These are phyloP conservation scores for Aspergillus sp. DNA, from an alignment of 2,329 filamentous ascomycete genomes.

Conservation along the genomic window DNA sequence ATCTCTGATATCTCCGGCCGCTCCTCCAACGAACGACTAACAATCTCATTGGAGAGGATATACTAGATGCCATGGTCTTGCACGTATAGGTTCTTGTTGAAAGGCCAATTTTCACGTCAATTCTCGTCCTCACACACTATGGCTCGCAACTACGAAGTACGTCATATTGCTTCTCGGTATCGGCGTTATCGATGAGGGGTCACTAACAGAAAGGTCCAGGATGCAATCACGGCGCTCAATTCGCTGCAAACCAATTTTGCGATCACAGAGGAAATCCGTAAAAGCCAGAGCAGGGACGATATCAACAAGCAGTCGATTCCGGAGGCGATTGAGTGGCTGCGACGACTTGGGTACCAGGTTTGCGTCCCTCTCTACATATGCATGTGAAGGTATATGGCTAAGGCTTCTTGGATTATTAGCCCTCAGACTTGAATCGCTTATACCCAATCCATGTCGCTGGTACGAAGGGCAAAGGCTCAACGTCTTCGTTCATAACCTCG, in stretches of 20 bases:
- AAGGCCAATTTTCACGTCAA: constrained; percentile 16
- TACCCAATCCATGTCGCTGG: constrained; percentile 77
- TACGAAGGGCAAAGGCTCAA: constrained; percentile 90
- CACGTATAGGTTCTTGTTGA: constrained; percentile 10
- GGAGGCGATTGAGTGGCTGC: constrained; percentile 72
- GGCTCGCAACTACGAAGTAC: constrained; percentile 34
- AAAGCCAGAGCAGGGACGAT: constrained; percentile 53
- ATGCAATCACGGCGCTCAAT: constrained; percentile 66
- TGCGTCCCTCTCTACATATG: constrained; percentile 23
- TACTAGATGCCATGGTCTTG: constrained; percentile 24
- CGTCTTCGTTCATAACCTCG: constrained; percentile 72
- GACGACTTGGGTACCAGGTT: constrained; percentile 66
- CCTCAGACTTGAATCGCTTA: constrained; percentile 52
- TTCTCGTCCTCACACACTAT: constrained; percentile 26
- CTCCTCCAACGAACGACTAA: too few relatives aligned
- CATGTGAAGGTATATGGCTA: too few relatives aligned
- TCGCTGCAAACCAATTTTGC: constrained; percentile 72
- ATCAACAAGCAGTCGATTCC: constrained; percentile 70
- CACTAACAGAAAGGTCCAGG: constrained; percentile 33
- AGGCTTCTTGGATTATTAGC: constrained; percentile 32
- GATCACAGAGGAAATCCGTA: constrained; percentile 66
- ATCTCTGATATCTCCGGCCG: constrained; percentile 6
- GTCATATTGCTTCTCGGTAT: constrained; percentile 6
- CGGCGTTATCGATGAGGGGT: background rate
- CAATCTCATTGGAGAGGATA: background rate